A percentile compares a stretch with the other conserved stretches of the same genome.
These are phyloP conservation scores for Plasmodium gaboni DNA, from an alignment of 169 alveolate species.

Conservation along the genomic window DNA sequence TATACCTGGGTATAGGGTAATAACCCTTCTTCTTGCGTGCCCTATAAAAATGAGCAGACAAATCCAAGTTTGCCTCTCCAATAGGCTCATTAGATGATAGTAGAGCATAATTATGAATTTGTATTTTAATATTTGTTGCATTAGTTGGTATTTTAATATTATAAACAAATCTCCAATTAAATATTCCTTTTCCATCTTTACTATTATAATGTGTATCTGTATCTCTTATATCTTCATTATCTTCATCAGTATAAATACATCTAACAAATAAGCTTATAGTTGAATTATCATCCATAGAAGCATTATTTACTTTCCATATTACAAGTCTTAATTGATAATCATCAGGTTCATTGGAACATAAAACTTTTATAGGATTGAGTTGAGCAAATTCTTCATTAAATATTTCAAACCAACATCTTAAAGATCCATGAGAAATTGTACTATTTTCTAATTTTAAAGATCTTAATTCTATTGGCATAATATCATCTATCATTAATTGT, in stretches of 20 bases:
- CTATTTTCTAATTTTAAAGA: conserved; percentile 84
- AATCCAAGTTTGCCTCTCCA: conserved; percentile 89
- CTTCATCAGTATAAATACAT: conserved; percentile 87
- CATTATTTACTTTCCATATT: conserved; percentile 91
- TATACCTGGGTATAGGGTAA: conserved; percentile 85
- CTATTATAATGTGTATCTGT: conserved; percentile 93
- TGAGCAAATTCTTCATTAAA: conserved; percentile 88
- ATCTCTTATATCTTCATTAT: conserved; percentile 82
- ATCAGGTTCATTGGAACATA: conserved; percentile 90
- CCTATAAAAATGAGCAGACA: conserved; percentile 86
- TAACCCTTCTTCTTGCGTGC: conserved; percentile 85
- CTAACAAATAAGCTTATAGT: conserved; percentile 90
- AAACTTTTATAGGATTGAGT: conserved; percentile 86
- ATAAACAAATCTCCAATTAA: conserved; percentile 93
- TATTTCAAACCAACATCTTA: conserved; percentile 91
- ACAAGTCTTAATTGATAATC: conserved; percentile 90
- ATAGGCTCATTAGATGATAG: conserved; percentile 87
- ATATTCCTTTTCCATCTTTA: conserved; percentile 91
- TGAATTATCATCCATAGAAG: conserved; percentile 88
- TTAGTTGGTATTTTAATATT: conserved; percentile 90
- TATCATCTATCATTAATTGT: conserved; percentile 86
- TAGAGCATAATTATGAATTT: conserved; percentile 84
- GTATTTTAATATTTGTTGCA: conserved; percentile 88
- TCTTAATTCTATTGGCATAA: conserved; percentile 87
- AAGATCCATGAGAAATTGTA: conserved; percentile 91